phyloP scores from a whole-genome alignment of 1,139 yeast species.

The Starmera stellimalicola region DNA sequence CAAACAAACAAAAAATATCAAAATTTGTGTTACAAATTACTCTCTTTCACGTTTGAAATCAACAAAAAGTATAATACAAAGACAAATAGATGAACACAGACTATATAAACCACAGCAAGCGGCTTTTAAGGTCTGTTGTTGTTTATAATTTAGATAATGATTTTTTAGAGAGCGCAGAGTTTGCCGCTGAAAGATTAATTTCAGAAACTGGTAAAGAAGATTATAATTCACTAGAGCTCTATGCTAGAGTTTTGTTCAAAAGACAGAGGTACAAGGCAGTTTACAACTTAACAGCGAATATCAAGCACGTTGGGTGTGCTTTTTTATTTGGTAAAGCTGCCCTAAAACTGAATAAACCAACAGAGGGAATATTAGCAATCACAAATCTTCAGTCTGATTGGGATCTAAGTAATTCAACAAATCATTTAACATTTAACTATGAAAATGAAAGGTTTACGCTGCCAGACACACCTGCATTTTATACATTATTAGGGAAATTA shows the following conservation, averaged over 20 bases:
- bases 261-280: constrained; percentile 53
- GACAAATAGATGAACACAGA: too few relatives aligned
- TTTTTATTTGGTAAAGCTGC: constrained; percentile 64
- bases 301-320: constrained; percentile 59
- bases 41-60: too few relatives aligned
- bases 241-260: constrained; percentile 52
- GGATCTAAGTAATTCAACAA: constrained; percentile 12
- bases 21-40: too few relatives aligned
- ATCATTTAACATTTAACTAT: constrained; percentile 8
- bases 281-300: constrained; percentile 35
- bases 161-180: constrained; percentile 63
- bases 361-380: constrained; percentile 58
- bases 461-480: constrained; percentile 62
- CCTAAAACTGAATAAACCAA: constrained; percentile 41
- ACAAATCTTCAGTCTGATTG: constrained; percentile 30
- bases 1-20: too few relatives aligned
- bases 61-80: too few relatives aligned
- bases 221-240: constrained; percentile 50
- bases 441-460: constrained; percentile 28
- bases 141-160: constrained; percentile 68
- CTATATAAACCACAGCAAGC: constrained; percentile 20
- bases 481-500: constrained; percentile 63
- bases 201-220: constrained; percentile 32
- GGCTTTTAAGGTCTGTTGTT: constrained; percentile 43
- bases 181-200: constrained; percentile 67